Evolutionary conservation across 1,139 yeast species (phyloP), one percentile per base, ranked within the genome.

Genomic region (Suhomyces chickasaworum): DNA sequence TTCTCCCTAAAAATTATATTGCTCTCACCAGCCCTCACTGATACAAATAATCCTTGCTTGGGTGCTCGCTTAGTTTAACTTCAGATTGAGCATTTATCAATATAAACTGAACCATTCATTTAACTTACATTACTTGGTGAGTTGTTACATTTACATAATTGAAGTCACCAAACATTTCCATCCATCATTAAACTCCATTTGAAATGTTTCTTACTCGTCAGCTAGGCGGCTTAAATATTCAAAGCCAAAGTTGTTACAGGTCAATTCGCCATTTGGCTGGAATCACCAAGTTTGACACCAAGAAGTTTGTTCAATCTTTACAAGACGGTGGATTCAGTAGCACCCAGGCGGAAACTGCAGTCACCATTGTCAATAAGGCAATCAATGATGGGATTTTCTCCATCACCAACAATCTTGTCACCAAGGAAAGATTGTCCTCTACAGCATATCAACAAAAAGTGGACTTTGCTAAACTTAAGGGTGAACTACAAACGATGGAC

Each of bases 381-480:
- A 78, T 93, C 38, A 85, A 86, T 57, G 95, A 89, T 54, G 95
- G 97, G 7, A 83, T 90, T 17, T 77, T 78, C 37, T 81, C 87
- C 45, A 83, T 90, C 23, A 84, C 93, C 17, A 77, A 83, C 41
- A 87, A 86, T 58, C 71, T 91, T 46, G 95, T 91, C 15, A 81
- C 90, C 32, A 85, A 89, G 56, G 97, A 90, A 57, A 83, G 84
- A 37, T 75, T 91, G 41, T 82, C 89, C 16, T 84, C 93, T 51
- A 80, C 91, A 56, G 86, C 97, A 7, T 93, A 93, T 65, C 97
- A 91, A 61, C 99, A 93, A 59, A 89, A 93, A 59, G 98, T 93
- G 27, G 97, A 91, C 65, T 93, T 93, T 75, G 95, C 97, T 38
- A 91, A 91, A 63, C 77, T 91, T 50, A 86, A 90, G 63, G 96